Evolutionary conservation across 108 stramenopile genomes (phyloP), one percentile per base, ranked within the genome.

Genomic region (Conticribra guillardii): DNA sequence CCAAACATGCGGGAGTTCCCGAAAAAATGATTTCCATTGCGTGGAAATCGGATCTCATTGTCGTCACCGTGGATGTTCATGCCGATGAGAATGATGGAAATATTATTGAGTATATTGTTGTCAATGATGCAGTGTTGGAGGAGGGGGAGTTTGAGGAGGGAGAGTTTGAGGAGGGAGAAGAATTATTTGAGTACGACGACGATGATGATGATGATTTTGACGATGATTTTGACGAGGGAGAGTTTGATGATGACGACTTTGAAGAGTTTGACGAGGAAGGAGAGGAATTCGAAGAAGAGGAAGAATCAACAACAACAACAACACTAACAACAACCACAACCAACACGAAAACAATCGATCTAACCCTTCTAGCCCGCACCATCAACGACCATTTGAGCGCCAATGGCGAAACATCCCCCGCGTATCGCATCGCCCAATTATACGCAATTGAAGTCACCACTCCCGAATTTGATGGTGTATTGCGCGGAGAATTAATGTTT

Each of bases 371-470:
- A 2, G 84, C 90, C 34, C 72, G 87, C 0, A 76, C 87, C 53
- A 88, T 91, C 64, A 89, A 87, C 79, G 74, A 67, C 16, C 80
- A 82, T 5, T 56, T 92, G 0, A 78, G 71, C 0, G 79, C 60
- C 14, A 72, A 72, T 24, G 82, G 69, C 2, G 81, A 62, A 59
- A 69, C 54, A 23, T 58, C 53, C 17, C 21, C 79, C 4, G 85
- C 80, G 22, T 51, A 68, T 23, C 56, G 34, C 8, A 86, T 93
- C 63, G 88, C 88, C 0, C 80, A 80, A 54, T 41, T 45, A 1
- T 80, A 89, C 60, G 82, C 81, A 49, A 88, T 93, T 50, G 92
- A 90, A 80, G 92, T 93, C 18, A 89, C 88, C 0, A 93, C 92
- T 3, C 92, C 92, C 0, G 73, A 54, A 34, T 63, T 74, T 26